Base-by-base conservation (phyloP, 2,329 filamentous ascomycete genomes). In the Alternaria panax region DNA sequence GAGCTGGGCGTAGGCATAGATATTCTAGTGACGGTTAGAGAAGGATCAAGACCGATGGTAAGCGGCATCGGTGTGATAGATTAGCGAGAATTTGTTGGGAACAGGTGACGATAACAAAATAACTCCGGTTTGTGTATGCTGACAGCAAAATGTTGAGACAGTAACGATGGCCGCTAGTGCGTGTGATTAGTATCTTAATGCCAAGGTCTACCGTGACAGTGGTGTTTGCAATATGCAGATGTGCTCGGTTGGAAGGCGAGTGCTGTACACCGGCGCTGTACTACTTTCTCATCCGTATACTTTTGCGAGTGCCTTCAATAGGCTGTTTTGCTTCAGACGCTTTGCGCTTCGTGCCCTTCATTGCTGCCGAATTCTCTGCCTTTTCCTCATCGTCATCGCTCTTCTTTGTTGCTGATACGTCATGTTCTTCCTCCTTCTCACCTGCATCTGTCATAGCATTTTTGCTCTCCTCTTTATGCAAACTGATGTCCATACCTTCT, bases 291-390 rank as follows among this genome's bases (percentile, higher is more conserved):
- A 53, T 66, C n/a, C 72, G 61, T 22, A 51, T 68, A 32, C 74
- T 76, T 30, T 70, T 71, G 28, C 72, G 58, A n/a, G 64, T 52
- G 8, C 67, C 71, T 42, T 71, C 69, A 16, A 41, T 22, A 18
- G 59, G 51, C 14, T 54, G 12, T 18, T 63, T 66, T 16, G 34
- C 20, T 5, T 66, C 64, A 20, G 47, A 48, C 5, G 51, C 66
- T 55, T 75, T 75, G 34, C 70, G 57, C 59, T 75, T 76, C 16
- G 56, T 63, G 5, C 67, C 62, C 36, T 62, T 66, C 57, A 63
- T 67, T 7, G n/a, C 54, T 18, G 18, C 41, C 38, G 52, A 43
- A n/a, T 48, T 54, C 30, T 18, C 54, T 8, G 2, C 32, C 27
- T 27, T 16, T 38, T 54, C 47, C 52, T 58, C 16, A 6, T 28